A percentile compares a stretch with the other conserved stretches of the same genome.
Evolutionary conservation across 2,329 filamentous ascomycete species (phyloP).

Genomic region (Stachybotrys chartarum): DNA sequence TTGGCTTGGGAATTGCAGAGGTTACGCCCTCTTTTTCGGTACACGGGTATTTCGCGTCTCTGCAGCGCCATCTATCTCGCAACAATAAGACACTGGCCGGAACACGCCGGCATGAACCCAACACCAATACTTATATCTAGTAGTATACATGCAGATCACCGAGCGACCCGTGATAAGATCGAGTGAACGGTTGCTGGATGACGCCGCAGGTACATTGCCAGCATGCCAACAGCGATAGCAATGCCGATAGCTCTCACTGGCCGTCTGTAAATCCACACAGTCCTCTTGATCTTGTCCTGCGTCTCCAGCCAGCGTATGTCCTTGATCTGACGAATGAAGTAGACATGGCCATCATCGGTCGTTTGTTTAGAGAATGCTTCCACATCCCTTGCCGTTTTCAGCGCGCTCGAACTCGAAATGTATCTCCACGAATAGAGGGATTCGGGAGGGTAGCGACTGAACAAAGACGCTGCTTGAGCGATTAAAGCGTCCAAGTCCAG

Average conservation of each 20-base stretch:
- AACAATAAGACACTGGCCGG: neutral
- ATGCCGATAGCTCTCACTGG: constrained; percentile 55
- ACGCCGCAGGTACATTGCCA: constrained; percentile 62
- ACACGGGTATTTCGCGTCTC: neutral
- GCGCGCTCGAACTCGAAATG: constrained; percentile 69
- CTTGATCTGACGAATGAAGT: constrained; percentile 64
- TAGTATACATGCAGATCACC: neutral
- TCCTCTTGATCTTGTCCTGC: constrained; percentile 16
- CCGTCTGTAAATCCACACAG: constrained; percentile 58
- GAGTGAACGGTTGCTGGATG: constrained; percentile 24
- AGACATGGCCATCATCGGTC: constrained; percentile 56
- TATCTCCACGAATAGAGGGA: constrained; percentile 61
- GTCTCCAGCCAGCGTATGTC: constrained; percentile 63
- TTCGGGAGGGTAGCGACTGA: constrained; percentile 62
- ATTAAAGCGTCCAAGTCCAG: constrained; percentile 78
- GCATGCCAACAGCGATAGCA: constrained; percentile 58
- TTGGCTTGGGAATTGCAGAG: neutral
- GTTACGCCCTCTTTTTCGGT: neutral
- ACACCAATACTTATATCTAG: neutral
- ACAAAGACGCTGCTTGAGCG: constrained; percentile 54
- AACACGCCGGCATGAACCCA: neutral
- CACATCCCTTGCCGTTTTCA: constrained; percentile 69
- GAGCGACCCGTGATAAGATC: constrained; percentile 17
- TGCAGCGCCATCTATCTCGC: neutral
- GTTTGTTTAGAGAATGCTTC: constrained; percentile 45